Conservation (phyloP, 768 basidiomycete genomes). For the Russula emetica region DNA sequence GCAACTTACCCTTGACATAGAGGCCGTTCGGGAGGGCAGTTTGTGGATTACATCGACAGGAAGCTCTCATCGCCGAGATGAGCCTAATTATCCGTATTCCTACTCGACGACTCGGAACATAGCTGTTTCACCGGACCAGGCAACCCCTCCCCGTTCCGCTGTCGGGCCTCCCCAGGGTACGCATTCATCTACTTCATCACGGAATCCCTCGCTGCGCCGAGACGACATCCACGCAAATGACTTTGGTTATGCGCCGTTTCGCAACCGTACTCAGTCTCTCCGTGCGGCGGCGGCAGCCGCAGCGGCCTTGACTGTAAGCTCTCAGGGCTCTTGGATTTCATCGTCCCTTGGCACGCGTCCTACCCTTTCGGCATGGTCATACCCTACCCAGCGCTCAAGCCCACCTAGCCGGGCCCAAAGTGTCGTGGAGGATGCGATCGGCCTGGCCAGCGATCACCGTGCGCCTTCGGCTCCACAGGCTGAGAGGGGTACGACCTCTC, state of each 20-base stretch:
- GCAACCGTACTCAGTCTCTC: slow-evolving; percentile 45
- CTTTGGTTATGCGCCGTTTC: slow-evolving; percentile 53
- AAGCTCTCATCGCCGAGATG: slow-evolving; percentile 42
- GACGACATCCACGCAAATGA: slow-evolving; percentile 37
- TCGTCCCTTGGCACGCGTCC: slow-evolving; percentile 55
- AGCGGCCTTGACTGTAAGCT: slow-evolving; percentile 44
- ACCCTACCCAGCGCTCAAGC: slow-evolving; percentile 44
- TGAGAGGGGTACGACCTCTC: slow-evolving; percentile 50
- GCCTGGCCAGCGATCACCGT: slow-evolving; percentile 45
- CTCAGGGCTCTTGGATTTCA: slow-evolving; percentile 72
- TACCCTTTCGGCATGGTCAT: slow-evolving; percentile 66
- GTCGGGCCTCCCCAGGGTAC: slow-evolving; percentile 45
- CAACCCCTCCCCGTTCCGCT: slow-evolving; percentile 50
- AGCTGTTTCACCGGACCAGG: slow-evolving; percentile 32
- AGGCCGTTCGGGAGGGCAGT: slow-evolving; percentile 66
- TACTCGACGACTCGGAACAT: slow-evolving; percentile 53
- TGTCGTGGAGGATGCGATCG: slow-evolving; percentile 37
- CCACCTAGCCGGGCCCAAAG: slow-evolving; percentile 31
- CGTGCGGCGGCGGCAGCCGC: slow-evolving; percentile 38
- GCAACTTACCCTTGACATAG: slow-evolving; percentile 62
- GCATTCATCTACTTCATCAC: slow-evolving; percentile 41
- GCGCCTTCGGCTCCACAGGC: slow-evolving; percentile 42
- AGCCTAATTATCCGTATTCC: slow-evolving; percentile 56
- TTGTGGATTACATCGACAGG: slow-evolving; percentile 78
- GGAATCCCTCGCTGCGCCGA: slow-evolving; percentile 56